Conservation (phyloP, 768 basidiomycete genomes). For the Lyophyllum semitale region DNA sequence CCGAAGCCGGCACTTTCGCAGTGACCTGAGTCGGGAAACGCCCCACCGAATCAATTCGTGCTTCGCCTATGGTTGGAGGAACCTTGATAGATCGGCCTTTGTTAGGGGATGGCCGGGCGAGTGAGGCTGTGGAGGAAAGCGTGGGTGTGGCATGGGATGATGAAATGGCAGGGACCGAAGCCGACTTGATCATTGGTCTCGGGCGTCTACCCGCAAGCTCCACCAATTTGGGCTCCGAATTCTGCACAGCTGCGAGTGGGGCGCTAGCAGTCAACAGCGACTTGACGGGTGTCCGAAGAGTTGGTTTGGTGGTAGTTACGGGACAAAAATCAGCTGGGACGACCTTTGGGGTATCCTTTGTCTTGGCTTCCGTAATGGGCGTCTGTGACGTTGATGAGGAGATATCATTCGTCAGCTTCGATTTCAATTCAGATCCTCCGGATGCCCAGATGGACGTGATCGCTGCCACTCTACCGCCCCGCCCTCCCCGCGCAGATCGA, state of each 20-base stretch:
- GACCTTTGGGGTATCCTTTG: not conserved
- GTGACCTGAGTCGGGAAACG: conserved; percentile 8
- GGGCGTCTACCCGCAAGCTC: conserved; percentile 25
- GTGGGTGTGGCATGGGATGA: conserved; percentile 74
- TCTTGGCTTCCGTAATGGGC: not conserved
- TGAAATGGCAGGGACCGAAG: conserved; percentile 70
- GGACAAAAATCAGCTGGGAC: not conserved
- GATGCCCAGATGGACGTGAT: conserved; percentile 77
- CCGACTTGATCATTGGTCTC: conserved; percentile 53
- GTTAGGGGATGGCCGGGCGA: conserved; percentile 50
- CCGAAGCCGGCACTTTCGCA: conserved; percentile 20
- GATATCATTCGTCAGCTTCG: not conserved
- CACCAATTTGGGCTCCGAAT: conserved; percentile 13
- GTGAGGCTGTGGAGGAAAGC: conserved; percentile 75
- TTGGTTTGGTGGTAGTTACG: not conserved
- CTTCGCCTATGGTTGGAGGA: conserved; percentile 37
- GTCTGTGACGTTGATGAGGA: not conserved
- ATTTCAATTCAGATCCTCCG: conserved; percentile 29
- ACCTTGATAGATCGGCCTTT: conserved; percentile 26
- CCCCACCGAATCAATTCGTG: conserved; percentile 8
- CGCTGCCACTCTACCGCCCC: conserved; percentile 72
- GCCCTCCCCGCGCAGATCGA: conserved; percentile 75
- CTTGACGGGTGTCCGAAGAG: conserved; percentile 3
- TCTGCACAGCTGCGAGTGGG: conserved; percentile 10
- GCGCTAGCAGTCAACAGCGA: conserved; percentile 6